Percentiles rank a stretch among this genome's conserved stretches.
Evolutionary conservation across 768 basidiomycete species (phyloP).

Genomic region (Naganishia vishniacii): DNA sequence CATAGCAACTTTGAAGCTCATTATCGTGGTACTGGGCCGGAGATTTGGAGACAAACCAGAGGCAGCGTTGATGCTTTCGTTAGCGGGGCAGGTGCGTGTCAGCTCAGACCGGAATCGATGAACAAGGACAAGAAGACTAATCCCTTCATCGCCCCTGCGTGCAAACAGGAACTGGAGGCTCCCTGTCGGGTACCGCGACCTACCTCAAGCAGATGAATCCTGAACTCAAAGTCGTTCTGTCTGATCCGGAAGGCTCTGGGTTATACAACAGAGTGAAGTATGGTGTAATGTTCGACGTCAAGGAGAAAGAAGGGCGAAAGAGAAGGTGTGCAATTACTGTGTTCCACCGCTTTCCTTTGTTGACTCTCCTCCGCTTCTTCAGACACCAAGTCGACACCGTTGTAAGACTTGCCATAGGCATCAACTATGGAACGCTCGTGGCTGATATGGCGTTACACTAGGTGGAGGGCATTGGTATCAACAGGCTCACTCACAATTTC

Average conservation of each 20-base stretch:
- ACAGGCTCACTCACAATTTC: slow-evolving; percentile 85
- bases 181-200: slow-evolving; percentile 75
- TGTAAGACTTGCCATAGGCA: slow-evolving; percentile 55
- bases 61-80: slow-evolving; percentile 79
- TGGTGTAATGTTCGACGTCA: slow-evolving; percentile 91
- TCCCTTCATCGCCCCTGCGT: neutral
- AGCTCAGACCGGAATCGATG: neutral
- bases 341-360: neutral
- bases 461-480: slow-evolving; percentile 66
- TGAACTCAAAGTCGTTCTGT: slow-evolving; percentile 64
- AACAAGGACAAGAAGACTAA: neutral
- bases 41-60: slow-evolving; percentile 88
- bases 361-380: neutral
- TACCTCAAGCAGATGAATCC: slow-evolving; percentile 72
- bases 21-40: slow-evolving; percentile 81
- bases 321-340: slow-evolving; percentile 54
- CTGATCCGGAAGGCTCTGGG: slow-evolving; percentile 91
- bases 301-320: slow-evolving; percentile 88
- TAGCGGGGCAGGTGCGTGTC: slow-evolving; percentile 68
- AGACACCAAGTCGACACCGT: slow-evolving; percentile 71
- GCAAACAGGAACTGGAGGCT: slow-evolving; percentile 93
- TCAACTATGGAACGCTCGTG: slow-evolving; percentile 26
- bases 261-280: slow-evolving; percentile 91
- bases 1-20: slow-evolving; percentile 85
- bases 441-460: neutral